Percentiles rank a stretch among this genome's conserved stretches.
Evolutionary conservation across 2,329 filamentous ascomycete species (phyloP).

Genomic region (Pseudopyricularia javanii): DNA sequence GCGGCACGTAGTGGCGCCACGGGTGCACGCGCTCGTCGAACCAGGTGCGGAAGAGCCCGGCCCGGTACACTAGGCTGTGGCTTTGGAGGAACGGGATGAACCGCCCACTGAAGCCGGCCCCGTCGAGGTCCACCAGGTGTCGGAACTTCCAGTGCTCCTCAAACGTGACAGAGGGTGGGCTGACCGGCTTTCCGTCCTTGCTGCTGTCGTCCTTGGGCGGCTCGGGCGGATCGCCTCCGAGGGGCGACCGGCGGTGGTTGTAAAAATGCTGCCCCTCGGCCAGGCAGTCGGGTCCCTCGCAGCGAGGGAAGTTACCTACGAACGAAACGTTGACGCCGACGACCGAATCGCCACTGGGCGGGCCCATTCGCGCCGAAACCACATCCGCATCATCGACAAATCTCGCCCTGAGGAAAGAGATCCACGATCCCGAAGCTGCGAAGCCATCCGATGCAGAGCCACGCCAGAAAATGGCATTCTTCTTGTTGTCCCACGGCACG

Average conservation of each 20-base stretch:
- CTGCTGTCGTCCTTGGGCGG: not conserved
- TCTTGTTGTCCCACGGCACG: slow-evolving; percentile 32
- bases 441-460: slow-evolving; percentile 38
- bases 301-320: slow-evolving; percentile 22
- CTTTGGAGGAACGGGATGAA: slow-evolving; percentile 38
- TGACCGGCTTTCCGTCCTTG: not conserved
- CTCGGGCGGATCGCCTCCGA: not conserved
- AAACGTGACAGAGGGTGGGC: slow-evolving; percentile 14
- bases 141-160: slow-evolving; percentile 29
- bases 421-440: slow-evolving; percentile 39
- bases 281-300: slow-evolving; percentile 18
- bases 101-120: slow-evolving; percentile 35
- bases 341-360: not conserved
- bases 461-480: slow-evolving; percentile 39
- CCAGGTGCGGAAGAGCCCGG: slow-evolving; percentile 52
- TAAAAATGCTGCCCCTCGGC: slow-evolving; percentile 19
- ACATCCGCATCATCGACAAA: slow-evolving; percentile 36
- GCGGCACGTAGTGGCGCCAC: slow-evolving; percentile 53
- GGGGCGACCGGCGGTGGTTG: slow-evolving; percentile 5
- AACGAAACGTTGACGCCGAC: slow-evolving; percentile 21
- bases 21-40: slow-evolving; percentile 47
- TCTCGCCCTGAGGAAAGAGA: slow-evolving; percentile 45
- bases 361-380: slow-evolving; percentile 6
- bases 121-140: slow-evolving; percentile 48
- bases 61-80: slow-evolving; percentile 41